These are phyloP conservation scores for Rhodotorula mucilaginosa DNA, from an alignment of 1,284 basidiomycete species.

Conservation along the genomic window DNA sequence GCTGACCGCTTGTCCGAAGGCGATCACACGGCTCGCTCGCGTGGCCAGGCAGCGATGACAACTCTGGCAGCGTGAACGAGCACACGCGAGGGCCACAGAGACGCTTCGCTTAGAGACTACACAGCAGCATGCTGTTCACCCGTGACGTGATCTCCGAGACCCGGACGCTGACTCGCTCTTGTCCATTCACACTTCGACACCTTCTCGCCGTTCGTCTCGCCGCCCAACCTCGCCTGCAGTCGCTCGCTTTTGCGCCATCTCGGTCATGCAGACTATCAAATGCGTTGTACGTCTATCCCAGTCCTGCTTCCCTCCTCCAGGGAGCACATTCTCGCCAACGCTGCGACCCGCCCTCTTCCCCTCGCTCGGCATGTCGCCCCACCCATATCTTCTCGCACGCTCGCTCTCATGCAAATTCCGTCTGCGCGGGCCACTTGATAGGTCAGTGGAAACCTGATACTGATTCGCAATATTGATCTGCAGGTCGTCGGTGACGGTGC, in stretches of 20 bases:
- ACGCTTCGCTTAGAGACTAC: too few species aligned
- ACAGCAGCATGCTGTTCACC: too few species aligned
- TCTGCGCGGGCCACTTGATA: not conserved
- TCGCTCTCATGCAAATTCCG: not conserved
- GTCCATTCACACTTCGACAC: slow-evolving; percentile 29
- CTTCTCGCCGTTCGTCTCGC: not conserved
- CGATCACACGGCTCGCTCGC: too few species aligned
- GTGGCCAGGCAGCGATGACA: too few species aligned
- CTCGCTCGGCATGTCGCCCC: not conserved
- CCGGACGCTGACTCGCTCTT: not conserved
- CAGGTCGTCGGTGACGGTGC: slow-evolving; percentile 97
- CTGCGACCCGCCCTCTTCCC: not conserved
- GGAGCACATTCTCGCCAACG: too few species aligned
- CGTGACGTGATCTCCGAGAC: too few species aligned
- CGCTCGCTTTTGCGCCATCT: not conserved
- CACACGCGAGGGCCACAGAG: too few species aligned
- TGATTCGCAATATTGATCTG: not conserved
- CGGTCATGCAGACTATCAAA: slow-evolving; percentile 88
- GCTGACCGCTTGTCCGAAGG: too few species aligned
- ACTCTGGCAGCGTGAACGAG: too few species aligned
- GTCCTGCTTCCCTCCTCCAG: slow-evolving; percentile 2
- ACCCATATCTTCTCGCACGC: not conserved
- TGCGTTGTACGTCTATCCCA: slow-evolving; percentile 59
- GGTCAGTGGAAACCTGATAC: not conserved
- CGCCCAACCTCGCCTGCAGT: not conserved